Conservation (phyloP, 2,329 filamentous ascomycete species). For the Monilinia polystroma region DNA sequence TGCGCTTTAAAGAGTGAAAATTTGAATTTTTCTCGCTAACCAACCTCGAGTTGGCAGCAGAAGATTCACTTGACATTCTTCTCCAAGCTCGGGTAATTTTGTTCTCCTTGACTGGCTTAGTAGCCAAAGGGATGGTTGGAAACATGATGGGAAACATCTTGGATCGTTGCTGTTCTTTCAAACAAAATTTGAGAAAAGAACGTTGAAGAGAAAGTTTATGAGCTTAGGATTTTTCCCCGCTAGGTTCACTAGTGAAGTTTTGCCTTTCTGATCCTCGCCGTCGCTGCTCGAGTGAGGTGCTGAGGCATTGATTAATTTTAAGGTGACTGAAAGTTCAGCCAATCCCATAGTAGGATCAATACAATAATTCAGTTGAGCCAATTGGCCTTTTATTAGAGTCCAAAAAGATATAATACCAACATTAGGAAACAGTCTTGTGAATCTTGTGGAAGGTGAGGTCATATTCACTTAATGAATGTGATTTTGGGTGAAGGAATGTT, state of each 20-base stretch:
- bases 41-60: background rate
- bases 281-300: background rate
- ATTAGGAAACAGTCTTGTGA: background rate
- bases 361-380: background rate
- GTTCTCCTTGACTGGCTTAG: background rate
- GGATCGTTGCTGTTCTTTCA: background rate
- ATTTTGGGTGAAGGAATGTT: background rate
- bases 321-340: background rate
- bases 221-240: background rate
- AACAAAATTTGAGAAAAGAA: background rate
- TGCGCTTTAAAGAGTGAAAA: background rate
- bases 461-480: background rate
- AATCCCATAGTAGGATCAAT: background rate
- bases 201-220: background rate
- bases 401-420: background rate
- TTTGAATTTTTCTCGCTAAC: background rate
- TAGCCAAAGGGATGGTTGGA: background rate
- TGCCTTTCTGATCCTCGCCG: background rate
- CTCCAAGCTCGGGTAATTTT: conserved; percentile 7
- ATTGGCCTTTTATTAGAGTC: background rate
- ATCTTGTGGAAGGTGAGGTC: background rate
- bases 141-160: conserved; percentile 19
- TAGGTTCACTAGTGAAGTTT: background rate
- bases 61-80: conserved; percentile 13
- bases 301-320: background rate